Conservation (phyloP, 345 rosid species). For the Eucalyptus curtisii region DNA sequence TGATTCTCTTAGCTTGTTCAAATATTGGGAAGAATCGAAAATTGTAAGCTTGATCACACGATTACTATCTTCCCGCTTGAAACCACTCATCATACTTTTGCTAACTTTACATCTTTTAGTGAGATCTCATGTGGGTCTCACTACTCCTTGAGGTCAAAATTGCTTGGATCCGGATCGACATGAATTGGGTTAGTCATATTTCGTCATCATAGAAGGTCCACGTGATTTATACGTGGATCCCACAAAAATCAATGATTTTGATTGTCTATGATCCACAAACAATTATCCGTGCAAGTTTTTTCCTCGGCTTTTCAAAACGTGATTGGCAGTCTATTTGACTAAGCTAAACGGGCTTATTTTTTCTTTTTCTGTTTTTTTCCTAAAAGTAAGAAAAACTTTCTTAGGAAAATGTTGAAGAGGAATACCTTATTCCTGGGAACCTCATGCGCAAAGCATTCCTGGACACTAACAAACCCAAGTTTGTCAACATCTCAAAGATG, state of each 20-base stretch:
- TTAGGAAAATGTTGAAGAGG: background rate
- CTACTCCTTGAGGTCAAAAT: background rate
- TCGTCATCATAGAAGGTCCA: background rate
- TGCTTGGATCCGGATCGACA: background rate
- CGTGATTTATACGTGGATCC: background rate
- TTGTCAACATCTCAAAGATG: slow-evolving; percentile 11
- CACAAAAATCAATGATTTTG: background rate
- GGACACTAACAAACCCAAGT: background rate
- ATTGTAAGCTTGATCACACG: background rate
- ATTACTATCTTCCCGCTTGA: background rate
- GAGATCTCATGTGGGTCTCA: background rate
- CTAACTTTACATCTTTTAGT: background rate
- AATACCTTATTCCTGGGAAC: slow-evolving; percentile 10
- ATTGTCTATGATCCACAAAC: background rate
- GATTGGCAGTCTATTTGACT: background rate
- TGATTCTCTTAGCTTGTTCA: background rate
- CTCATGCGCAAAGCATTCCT: background rate
- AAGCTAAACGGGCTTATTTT: background rate
- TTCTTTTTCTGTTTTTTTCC: background rate
- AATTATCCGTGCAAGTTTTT: background rate
- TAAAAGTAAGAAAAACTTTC: background rate
- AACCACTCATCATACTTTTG: background rate
- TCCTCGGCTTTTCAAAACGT: background rate
- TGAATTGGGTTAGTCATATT: background rate
- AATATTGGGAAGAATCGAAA: background rate